Evolutionary conservation across 352 stramenopile species (phyloP).

Genomic region (Thraustochytrium sp.): DNA sequence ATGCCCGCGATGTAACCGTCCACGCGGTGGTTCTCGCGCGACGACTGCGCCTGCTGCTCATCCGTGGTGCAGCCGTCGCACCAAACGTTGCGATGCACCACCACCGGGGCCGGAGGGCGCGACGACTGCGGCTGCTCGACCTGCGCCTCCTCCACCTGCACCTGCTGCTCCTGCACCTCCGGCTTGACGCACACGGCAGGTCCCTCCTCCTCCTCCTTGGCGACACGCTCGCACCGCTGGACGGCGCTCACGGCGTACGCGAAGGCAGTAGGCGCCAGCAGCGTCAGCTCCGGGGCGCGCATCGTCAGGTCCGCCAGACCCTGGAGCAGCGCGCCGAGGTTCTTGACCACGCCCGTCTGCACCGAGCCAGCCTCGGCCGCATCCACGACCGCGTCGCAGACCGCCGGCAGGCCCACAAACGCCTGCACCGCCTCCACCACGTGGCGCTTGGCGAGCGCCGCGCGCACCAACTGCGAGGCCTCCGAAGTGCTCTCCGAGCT

Average conservation of each 20-base stretch:
- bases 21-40: background rate
- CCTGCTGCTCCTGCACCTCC: too few relatives aligned
- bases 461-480: background rate
- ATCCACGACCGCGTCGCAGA: background rate
- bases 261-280: background rate
- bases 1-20: constrained; percentile 15
- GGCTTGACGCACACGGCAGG: too few relatives aligned
- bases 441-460: background rate
- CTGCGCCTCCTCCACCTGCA: too few relatives aligned
- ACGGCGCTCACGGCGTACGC: background rate
- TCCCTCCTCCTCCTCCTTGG: too few relatives aligned
- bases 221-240: background rate
- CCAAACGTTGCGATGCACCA: constrained; percentile 10
- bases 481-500: too few relatives aligned
- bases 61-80: constrained; percentile 4
- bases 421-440: constrained; percentile 9
- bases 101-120: background rate
- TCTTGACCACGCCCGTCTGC: background rate
- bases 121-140: background rate
- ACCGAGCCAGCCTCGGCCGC: background rate
- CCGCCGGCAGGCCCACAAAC: background rate
- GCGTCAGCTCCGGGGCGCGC: background rate
- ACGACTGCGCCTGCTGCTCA: background rate
- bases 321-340: background rate
- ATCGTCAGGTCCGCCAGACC: background rate